phyloP scores from a whole-genome alignment of 1,284 basidiomycete genomes.

The Melanopsichium pennsylvanicum region DNA sequence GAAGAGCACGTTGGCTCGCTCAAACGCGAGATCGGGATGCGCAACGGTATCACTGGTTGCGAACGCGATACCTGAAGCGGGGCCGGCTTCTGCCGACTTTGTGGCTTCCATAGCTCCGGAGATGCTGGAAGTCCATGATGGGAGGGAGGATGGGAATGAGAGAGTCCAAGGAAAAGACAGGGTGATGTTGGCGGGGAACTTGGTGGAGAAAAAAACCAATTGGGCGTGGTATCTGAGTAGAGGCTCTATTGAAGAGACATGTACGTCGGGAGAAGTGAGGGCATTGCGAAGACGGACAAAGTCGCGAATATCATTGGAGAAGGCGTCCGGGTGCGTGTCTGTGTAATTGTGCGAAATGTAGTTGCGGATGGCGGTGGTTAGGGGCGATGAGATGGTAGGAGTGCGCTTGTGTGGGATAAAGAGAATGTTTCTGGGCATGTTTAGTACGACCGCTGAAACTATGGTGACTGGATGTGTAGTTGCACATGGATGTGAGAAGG shows the following conservation, averaged over 20 bases:
- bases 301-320: constrained; percentile 77
- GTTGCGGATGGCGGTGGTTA: constrained; percentile 70
- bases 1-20: constrained; percentile 54
- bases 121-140: constrained; percentile 38
- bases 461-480: too few species aligned
- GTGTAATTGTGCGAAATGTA: constrained; percentile 77
- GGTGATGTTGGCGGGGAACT: constrained; percentile 72
- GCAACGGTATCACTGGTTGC: constrained; percentile 43
- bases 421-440: constrained; percentile 57
- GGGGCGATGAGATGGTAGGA: constrained; percentile 24
- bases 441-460: not conserved
- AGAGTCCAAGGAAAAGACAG: constrained; percentile 56
- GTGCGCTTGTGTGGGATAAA: constrained; percentile 52
- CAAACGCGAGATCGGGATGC: constrained; percentile 50
- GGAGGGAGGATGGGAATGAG: constrained; percentile 43
- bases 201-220: constrained; percentile 78
- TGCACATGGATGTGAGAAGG: too few species aligned
- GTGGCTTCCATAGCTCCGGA: constrained; percentile 40
- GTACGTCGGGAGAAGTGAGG: constrained; percentile 71
- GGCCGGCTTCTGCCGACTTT: constrained; percentile 33
- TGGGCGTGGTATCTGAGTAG: constrained; percentile 80
- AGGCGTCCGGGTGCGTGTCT: constrained; percentile 87
- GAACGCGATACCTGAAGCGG: constrained; percentile 25
- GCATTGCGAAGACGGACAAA: constrained; percentile 75
- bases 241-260: constrained; percentile 48